Evolutionary conservation across 1,284 basidiomycete species (phyloP).

Genomic region (Ceraceosorus guamensis): DNA sequence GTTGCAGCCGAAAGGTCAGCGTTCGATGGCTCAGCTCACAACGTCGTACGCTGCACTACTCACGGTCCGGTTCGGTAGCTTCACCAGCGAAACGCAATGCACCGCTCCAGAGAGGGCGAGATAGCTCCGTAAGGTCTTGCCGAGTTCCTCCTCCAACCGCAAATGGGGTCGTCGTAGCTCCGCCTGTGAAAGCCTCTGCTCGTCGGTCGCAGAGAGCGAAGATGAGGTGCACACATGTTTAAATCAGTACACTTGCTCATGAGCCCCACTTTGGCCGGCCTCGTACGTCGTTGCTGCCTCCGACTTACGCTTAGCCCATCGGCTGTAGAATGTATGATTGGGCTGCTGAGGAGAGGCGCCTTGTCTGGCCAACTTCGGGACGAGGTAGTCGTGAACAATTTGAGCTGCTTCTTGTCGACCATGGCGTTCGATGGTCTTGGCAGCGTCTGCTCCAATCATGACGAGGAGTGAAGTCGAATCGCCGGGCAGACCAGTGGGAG

Average conservation of each 20-base stretch:
- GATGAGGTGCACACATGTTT: too few relatives aligned
- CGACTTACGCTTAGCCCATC: conserved; percentile 49
- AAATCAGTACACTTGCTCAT: too few relatives aligned
- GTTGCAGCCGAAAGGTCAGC: too few relatives aligned
- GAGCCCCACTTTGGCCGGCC: too few relatives aligned
- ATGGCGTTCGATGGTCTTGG: conserved; percentile 37
- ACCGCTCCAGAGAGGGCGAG: too few relatives aligned
- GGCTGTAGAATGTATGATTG: conserved; percentile 29
- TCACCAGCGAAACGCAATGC: too few relatives aligned
- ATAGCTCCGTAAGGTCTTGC: too few relatives aligned
- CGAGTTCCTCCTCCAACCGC: conserved; percentile 22
- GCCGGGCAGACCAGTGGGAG: conserved; percentile 35
- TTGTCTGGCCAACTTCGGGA: conserved; percentile 10
- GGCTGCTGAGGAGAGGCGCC: conserved; percentile 3
- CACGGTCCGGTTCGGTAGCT: too few relatives aligned
- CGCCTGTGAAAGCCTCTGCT: conserved; percentile 49
- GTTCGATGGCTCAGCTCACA: too few relatives aligned
- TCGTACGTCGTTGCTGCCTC: too few relatives aligned
- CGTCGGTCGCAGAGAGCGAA: too few relatives aligned
- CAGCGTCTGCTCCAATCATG: conserved; percentile 48
- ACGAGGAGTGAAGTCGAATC: conserved; percentile 49
- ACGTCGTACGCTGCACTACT: too few relatives aligned
- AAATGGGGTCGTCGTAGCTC: conserved; percentile 54
- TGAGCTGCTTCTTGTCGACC: conserved; percentile 33
- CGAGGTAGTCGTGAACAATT: conserved; percentile 41